Evolutionary conservation across 2,329 filamentous ascomycete genomes (phyloP).

Genomic region (Orbilia ellipsospora): DNA sequence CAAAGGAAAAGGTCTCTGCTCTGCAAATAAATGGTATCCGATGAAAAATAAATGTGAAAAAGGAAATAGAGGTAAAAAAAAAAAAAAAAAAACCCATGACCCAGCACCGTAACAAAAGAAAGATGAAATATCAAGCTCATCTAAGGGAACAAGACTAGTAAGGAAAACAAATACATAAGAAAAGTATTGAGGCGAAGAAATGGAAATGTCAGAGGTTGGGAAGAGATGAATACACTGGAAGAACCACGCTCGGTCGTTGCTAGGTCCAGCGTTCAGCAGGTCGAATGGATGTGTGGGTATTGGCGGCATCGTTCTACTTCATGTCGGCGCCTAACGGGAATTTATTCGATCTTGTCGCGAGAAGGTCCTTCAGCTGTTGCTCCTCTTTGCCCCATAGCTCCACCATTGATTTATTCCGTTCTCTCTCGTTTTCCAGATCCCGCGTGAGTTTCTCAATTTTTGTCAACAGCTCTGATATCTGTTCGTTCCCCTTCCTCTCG

Average conservation of each 20-base stretch:
- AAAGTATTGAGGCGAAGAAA: neutral
- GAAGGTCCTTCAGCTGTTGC: conserved; percentile 44
- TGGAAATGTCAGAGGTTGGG: neutral
- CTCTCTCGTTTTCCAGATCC: conserved; percentile 49
- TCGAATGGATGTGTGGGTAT: neutral
- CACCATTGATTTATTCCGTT: conserved; percentile 45
- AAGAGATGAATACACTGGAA: neutral
- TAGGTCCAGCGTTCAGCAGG: neutral
- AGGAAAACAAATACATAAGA: conserved; percentile 12
- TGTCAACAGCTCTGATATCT: conserved; percentile 44
- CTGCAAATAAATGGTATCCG: conserved; percentile 50
- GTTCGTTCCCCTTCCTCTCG: conserved; percentile 43
- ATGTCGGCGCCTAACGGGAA: conserved; percentile 51
- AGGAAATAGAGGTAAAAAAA: neutral
- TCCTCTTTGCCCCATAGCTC: conserved; percentile 50
- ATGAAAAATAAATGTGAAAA: conserved; percentile 12
- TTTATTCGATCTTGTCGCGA: conserved; percentile 44
- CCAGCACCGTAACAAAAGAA: conserved; percentile 55
- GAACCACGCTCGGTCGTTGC: neutral
- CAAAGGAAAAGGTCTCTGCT: conserved; percentile 51
- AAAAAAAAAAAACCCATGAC: conserved; percentile 32
- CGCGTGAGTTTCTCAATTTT: conserved; percentile 52
- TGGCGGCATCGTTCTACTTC: conserved; percentile 22
- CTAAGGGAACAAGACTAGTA: conserved; percentile 14
- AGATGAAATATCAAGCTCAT: conserved; percentile 15